Evolutionary conservation across 345 rosid genomes (phyloP).

Genomic region (Zanthoxylum bungeanum): DNA sequence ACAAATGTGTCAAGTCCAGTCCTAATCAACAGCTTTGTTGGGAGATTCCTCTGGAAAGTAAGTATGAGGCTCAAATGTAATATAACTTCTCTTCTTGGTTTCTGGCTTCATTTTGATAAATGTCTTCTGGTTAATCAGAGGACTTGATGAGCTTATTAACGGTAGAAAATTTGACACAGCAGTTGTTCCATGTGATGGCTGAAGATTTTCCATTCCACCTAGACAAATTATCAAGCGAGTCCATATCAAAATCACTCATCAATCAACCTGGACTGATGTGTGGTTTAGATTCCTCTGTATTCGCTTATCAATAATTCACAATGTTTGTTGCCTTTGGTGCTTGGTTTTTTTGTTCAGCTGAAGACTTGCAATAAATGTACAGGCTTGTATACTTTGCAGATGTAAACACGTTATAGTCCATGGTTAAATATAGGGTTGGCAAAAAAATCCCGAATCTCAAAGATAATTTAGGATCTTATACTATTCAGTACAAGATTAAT

Average conservation of each 20-base stretch:
- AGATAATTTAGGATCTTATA: too few species aligned
- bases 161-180: conserved; percentile 21
- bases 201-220: conserved; percentile 2
- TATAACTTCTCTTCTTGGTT: not conserved
- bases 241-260: not conserved
- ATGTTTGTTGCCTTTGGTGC: too few species aligned
- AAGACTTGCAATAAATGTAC: not conserved
- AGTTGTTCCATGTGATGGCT: conserved; percentile 2
- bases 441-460: too few species aligned
- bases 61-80: conserved; percentile 33
- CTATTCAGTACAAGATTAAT: too few species aligned
- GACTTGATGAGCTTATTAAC: conserved; percentile 22
- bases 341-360: not conserved
- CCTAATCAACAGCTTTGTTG: not conserved
- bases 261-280: not conserved
- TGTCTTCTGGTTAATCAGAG: conserved; percentile 21
- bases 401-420: too few species aligned
- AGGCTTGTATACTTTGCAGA: too few species aligned
- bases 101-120: conserved; percentile 12
- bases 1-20: conserved; percentile 32
- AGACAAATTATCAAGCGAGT: not conserved
- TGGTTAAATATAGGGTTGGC: too few species aligned
- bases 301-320: not conserved
- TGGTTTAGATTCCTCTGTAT: not conserved
- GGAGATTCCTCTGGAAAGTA: conserved; percentile 23